phyloP scores from a whole-genome alignment of 192 early-diverging fungal species.

The Backusella australiensis region DNA sequence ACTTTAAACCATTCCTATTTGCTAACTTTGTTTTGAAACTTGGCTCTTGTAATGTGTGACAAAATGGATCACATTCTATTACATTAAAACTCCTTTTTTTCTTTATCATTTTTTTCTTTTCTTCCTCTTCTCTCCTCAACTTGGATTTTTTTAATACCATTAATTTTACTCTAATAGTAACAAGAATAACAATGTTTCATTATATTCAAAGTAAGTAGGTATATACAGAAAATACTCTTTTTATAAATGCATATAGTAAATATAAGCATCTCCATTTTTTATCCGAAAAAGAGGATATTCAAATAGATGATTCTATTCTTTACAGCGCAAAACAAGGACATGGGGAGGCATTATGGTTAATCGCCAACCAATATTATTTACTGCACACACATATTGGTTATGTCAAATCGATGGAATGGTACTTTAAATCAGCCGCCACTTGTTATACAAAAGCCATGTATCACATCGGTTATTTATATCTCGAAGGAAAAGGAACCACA shows the following conservation, averaged over 20 bases:
- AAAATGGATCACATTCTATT: background rate
- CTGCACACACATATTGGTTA: background rate
- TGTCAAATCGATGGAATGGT: constrained; percentile 7
- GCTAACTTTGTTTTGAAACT: background rate
- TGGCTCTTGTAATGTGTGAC: background rate
- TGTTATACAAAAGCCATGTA: background rate
- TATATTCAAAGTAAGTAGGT: background rate
- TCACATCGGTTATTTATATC: background rate
- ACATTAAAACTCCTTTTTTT: constrained; percentile 1
- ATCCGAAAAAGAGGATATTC: background rate
- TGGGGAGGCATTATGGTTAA: background rate
- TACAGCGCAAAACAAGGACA: background rate
- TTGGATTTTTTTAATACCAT: background rate
- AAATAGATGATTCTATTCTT: background rate
- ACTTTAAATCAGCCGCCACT: background rate
- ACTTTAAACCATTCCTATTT: background rate
- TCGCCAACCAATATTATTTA: background rate
- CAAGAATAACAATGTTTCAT: background rate
- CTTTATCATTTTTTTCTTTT: background rate
- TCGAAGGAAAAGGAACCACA: background rate
- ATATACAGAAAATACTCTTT: background rate
- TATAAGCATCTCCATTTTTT: background rate
- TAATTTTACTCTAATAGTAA: background rate
- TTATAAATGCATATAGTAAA: background rate
- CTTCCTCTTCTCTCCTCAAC: background rate